These are phyloP conservation scores for Linnemannia elongata DNA, from an alignment of 192 early-diverging fungal genomes.

Conservation along the genomic window DNA sequence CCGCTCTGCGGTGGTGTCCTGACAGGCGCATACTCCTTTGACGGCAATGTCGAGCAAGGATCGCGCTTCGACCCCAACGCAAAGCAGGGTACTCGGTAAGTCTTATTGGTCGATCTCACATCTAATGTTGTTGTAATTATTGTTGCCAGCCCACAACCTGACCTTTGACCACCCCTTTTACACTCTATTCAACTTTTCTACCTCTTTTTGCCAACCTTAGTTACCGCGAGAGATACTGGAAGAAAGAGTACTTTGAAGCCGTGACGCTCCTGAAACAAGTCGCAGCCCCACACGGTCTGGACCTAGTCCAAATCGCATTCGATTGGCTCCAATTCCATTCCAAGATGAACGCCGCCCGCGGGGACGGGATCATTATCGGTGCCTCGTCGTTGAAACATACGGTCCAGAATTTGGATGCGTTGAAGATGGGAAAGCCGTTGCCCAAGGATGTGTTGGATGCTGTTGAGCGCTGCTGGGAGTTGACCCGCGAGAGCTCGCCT, in stretches of 20 bases:
- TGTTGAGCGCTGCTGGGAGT: slow-evolving; percentile 69
- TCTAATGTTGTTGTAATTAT: background rate
- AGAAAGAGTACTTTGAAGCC: slow-evolving; percentile 66
- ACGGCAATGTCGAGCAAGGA: slow-evolving; percentile 44
- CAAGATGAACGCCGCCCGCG: slow-evolving; percentile 40
- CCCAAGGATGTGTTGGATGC: slow-evolving; percentile 64
- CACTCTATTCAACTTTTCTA: background rate
- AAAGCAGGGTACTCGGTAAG: slow-evolving; percentile 52
- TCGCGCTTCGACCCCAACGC: slow-evolving; percentile 56
- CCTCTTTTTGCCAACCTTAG: slow-evolving; percentile 15
- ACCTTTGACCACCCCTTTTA: background rate
- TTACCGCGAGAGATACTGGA: slow-evolving; percentile 63
- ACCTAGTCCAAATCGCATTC: slow-evolving; percentile 50
- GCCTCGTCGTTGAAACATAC: slow-evolving; percentile 58
- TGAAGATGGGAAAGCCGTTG: slow-evolving; percentile 64
- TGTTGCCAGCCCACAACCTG: background rate
- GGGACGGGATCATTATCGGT: slow-evolving; percentile 57
- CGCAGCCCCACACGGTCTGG: slow-evolving; percentile 43
- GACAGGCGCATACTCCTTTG: slow-evolving; percentile 29
- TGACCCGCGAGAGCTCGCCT: slow-evolving; percentile 48
- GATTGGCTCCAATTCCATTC: slow-evolving; percentile 62
- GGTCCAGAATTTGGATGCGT: slow-evolving; percentile 61
- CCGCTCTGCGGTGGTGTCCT: slow-evolving; percentile 69
- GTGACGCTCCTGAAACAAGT: slow-evolving; percentile 59
- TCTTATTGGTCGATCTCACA: background rate